Percentiles rank a stretch among this genome's conserved stretches.
These are phyloP conservation scores for Geotrichum cucujoidarum DNA, from an alignment of 1,139 yeast genomes.

Conservation along the genomic window DNA sequence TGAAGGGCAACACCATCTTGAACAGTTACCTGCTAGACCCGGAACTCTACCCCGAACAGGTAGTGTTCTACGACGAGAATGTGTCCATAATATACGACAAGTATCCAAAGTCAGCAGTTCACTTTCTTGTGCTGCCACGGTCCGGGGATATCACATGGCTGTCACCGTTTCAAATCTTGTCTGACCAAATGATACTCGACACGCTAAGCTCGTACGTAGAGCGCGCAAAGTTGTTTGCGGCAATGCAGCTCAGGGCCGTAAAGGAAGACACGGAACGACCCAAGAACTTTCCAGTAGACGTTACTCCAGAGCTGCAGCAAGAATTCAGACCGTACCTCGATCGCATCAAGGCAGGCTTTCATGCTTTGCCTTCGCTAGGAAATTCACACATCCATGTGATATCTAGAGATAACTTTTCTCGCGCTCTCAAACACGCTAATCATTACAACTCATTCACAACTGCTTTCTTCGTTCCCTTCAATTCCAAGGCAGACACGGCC, in stretches of 20 bases:
- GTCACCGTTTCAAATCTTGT: constrained; percentile 55
- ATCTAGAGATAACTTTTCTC: constrained; percentile 57
- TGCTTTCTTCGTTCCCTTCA: constrained; percentile 55
- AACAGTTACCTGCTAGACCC: constrained; percentile 40
- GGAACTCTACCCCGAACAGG: constrained; percentile 28
- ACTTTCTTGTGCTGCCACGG: constrained; percentile 59
- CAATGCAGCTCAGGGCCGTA: constrained; percentile 35
- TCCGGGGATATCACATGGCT: constrained; percentile 38
- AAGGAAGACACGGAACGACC: not conserved
- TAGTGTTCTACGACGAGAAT: constrained; percentile 44
- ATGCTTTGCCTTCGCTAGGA: constrained; percentile 62
- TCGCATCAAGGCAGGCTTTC: constrained; percentile 57
- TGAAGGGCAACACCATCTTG: too few species aligned
- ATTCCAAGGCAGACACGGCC: constrained; percentile 26
- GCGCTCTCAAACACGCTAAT: constrained; percentile 51
- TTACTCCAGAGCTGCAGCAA: constrained; percentile 15
- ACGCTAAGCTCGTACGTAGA: constrained; percentile 41
- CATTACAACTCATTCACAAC: constrained; percentile 74
- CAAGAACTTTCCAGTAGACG: constrained; percentile 18
- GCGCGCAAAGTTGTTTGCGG: constrained; percentile 42
- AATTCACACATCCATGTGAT: constrained; percentile 72
- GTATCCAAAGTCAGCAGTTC: constrained; percentile 62
- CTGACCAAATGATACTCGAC: constrained; percentile 36
- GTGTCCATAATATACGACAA: constrained; percentile 52
- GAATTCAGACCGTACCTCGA: constrained; percentile 24